Evolutionary conservation across 2,329 filamentous ascomycete genomes (phyloP).

Genomic region (Tolypocladium cylindrosporum): DNA sequence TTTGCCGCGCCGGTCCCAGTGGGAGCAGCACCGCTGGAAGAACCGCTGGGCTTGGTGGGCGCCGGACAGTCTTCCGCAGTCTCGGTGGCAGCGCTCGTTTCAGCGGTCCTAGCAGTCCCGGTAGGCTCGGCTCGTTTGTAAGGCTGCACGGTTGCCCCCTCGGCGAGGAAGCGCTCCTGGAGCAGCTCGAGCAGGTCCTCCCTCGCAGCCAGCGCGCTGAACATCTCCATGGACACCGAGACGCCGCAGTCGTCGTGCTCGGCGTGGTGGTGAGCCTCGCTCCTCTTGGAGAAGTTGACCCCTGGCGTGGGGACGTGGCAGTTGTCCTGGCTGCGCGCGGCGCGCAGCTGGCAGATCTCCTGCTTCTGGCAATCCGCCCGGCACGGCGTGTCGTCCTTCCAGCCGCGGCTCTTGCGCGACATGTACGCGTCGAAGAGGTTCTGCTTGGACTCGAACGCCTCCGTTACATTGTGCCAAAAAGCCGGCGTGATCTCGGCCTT

Average conservation of each 20-base stretch:
- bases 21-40: not conserved
- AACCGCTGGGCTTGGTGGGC: too few relatives aligned
- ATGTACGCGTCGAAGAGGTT: slow-evolving; percentile 36
- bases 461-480: slow-evolving; percentile 51
- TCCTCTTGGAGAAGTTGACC: slow-evolving; percentile 22
- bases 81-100: not conserved
- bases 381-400: slow-evolving; percentile 26
- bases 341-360: slow-evolving; percentile 43
- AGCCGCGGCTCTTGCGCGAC: slow-evolving; percentile 36
- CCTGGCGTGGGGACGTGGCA: slow-evolving; percentile 29
- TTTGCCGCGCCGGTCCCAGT: not conserved
- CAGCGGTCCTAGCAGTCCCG: not conserved
- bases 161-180: slow-evolving; percentile 2
- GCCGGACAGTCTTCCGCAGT: not conserved
- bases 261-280: slow-evolving; percentile 5
- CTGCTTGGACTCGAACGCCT: slow-evolving; percentile 31
- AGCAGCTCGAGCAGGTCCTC: slow-evolving; percentile 14
- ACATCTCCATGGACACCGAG: slow-evolving; percentile 14
- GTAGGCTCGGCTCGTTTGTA: not conserved
- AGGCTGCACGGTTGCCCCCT: not conserved
- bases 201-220: slow-evolving; percentile 15
- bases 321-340: slow-evolving; percentile 40
- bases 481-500: slow-evolving; percentile 39
- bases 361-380: slow-evolving; percentile 27
- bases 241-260: slow-evolving; percentile 18